Percentiles rank a stretch among this genome's conserved stretches.
Evolutionary conservation across 208 protist species (phyloP).

Genomic region (Tritrichomonas musculus): DNA sequence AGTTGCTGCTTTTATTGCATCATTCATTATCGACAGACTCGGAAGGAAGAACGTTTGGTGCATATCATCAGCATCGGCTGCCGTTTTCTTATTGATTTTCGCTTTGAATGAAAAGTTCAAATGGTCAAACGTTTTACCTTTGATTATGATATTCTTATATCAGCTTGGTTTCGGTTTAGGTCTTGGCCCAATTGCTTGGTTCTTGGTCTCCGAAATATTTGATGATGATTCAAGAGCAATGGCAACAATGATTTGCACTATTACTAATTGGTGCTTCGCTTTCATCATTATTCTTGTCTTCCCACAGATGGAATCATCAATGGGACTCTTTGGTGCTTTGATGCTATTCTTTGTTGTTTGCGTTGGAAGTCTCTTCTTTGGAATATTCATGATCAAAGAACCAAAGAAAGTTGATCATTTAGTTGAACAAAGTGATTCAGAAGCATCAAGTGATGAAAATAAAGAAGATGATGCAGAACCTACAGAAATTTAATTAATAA

Average conservation of each 20-base stretch:
- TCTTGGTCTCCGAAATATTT: neutral
- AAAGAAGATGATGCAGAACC: no score
- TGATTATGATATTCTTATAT: neutral
- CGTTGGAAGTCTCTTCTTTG: neutral
- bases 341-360: neutral
- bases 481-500: no score
- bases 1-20: neutral
- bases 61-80: neutral
- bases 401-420: neutral
- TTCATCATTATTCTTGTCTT: slow-evolving; percentile 33
- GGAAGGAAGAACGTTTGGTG: neutral
- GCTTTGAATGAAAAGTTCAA: neutral
- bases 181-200: neutral
- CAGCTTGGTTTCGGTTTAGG: neutral
- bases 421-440: no score
- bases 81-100: neutral
- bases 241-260: neutral
- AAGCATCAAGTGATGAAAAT: no score
- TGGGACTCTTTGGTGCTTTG: neutral
- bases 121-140: neutral
- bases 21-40: neutral
- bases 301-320: neutral
- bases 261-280: slow-evolving; percentile 30
- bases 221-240: neutral
- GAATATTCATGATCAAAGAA: neutral